phyloP scores from a whole-genome alignment of 2,329 filamentous ascomycete species.

The Emmonsiellopsis sp. region DNA sequence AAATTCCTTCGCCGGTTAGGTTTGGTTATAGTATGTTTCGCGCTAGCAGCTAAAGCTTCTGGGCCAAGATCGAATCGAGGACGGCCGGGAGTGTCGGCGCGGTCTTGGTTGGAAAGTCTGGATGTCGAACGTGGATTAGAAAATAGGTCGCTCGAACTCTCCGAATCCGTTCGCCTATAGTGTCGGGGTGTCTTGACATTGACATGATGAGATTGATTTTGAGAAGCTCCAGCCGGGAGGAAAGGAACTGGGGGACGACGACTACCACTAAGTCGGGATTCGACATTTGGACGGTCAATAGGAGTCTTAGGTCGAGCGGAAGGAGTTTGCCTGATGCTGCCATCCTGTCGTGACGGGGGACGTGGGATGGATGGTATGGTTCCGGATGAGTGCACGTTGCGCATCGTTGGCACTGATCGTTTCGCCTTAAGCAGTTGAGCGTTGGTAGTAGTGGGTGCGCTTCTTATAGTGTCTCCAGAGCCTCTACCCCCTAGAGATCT shows the following conservation, averaged over 20 bases:
- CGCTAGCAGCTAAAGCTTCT: conserved; percentile 43
- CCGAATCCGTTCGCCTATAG: conserved; percentile 75
- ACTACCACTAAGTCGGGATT: conserved; percentile 30
- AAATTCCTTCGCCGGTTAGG: conserved; percentile 65
- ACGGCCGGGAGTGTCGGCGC: conserved; percentile 42
- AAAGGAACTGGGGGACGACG: conserved; percentile 64
- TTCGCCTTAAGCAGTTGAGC: conserved; percentile 50
- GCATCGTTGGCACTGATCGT: conserved; percentile 51
- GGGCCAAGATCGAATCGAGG: conserved; percentile 40
- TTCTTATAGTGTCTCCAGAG: conserved; percentile 26
- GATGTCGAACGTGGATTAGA: conserved; percentile 33
- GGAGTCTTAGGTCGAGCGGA: conserved; percentile 59
- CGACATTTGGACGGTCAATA: conserved; percentile 45
- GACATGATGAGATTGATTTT: conserved; percentile 68
- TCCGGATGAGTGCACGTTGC: conserved; percentile 31
- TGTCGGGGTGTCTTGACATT: conserved; percentile 60
- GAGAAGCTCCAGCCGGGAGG: conserved; percentile 65
- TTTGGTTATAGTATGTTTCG: conserved; percentile 64
- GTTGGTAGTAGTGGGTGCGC: conserved; percentile 44
- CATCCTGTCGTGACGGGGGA: conserved; percentile 31
- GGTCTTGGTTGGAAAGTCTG: conserved; percentile 31
- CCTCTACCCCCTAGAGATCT: conserved; percentile 44
- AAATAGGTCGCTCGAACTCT: conserved; percentile 49
- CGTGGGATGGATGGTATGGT: conserved; percentile 26
- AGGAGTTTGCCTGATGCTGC: conserved; percentile 20